Conservation (phyloP, 768 basidiomycete species). For the Ramaria sp. region DNA sequence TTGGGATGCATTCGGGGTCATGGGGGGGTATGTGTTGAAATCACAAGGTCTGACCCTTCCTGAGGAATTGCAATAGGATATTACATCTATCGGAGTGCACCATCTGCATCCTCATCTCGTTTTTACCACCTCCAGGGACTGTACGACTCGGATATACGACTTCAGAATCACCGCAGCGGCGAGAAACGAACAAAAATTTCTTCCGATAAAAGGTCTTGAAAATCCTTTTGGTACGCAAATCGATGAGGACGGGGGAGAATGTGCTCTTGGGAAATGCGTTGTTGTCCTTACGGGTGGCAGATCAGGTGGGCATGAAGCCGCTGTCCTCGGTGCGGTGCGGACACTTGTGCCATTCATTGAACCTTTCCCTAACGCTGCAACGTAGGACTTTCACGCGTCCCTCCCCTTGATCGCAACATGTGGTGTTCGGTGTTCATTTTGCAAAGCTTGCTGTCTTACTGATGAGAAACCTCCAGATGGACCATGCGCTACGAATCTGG, state of each 20-base stretch:
- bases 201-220: conserved; percentile 33
- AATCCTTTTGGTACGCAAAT: conserved; percentile 53
- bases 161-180: conserved; percentile 27
- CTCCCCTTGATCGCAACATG: conserved; percentile 65
- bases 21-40: conserved; percentile 46
- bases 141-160: conserved; percentile 60
- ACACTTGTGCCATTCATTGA: conserved; percentile 2
- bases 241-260: conserved; percentile 44
- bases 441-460: neutral
- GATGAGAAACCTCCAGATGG: conserved; percentile 34
- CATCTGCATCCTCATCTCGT: conserved; percentile 46
- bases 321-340: conserved; percentile 54
- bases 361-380: neutral
- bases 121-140: conserved; percentile 65
- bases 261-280: conserved; percentile 46
- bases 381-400: conserved; percentile 56
- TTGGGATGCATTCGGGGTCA: conserved; percentile 52
- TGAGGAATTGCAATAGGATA: conserved; percentile 28
- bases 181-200: conserved; percentile 33
- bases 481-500: conserved; percentile 72
- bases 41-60: neutral
- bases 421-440: conserved; percentile 38
- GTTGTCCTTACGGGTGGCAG: conserved; percentile 56
- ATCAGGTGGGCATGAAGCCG: conserved; percentile 63
- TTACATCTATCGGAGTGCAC: conserved; percentile 61